phyloP scores from a whole-genome alignment of 768 basidiomycete species.

The Cytidiella melzeri region DNA sequence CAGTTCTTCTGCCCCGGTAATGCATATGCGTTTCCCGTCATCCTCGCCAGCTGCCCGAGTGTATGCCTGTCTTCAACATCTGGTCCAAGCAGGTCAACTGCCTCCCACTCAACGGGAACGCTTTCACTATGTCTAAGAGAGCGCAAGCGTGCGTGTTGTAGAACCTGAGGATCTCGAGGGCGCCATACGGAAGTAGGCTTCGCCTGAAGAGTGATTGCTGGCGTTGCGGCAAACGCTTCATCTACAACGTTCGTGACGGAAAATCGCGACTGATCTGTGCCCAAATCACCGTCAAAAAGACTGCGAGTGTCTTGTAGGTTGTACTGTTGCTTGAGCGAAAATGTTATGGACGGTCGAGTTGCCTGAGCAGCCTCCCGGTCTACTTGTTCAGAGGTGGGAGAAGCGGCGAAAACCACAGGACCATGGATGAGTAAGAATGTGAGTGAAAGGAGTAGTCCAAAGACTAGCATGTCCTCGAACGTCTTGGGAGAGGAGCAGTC shows the following conservation, averaged over 20 bases:
- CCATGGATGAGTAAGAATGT: not conserved
- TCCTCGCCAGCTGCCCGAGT: constrained; percentile 73
- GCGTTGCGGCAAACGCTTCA: not conserved
- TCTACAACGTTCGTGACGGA: not conserved
- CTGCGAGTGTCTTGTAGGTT: not conserved
- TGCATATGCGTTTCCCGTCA: constrained; percentile 88
- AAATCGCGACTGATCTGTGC: not conserved
- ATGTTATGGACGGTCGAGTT: not conserved
- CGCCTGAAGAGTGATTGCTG: constrained; percentile 32
- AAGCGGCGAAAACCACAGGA: not conserved
- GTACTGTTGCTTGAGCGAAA: constrained; percentile 1
- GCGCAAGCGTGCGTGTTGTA: constrained; percentile 46
- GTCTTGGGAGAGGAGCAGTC: not conserved
- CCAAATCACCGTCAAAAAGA: not conserved
- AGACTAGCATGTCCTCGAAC: not conserved
- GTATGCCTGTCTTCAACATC: constrained; percentile 78
- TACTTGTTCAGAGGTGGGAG: not conserved
- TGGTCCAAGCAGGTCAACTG: constrained; percentile 59
- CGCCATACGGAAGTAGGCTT: constrained; percentile 53
- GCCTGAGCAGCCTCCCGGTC: not conserved
- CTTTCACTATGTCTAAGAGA: constrained; percentile 45
- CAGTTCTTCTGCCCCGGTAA: constrained; percentile 64
- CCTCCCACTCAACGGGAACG: constrained; percentile 55
- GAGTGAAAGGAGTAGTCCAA: not conserved
- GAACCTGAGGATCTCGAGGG: constrained; percentile 44